Conservation (phyloP, 2,329 filamentous ascomycete species). For the Beauveria sp. region DNA sequence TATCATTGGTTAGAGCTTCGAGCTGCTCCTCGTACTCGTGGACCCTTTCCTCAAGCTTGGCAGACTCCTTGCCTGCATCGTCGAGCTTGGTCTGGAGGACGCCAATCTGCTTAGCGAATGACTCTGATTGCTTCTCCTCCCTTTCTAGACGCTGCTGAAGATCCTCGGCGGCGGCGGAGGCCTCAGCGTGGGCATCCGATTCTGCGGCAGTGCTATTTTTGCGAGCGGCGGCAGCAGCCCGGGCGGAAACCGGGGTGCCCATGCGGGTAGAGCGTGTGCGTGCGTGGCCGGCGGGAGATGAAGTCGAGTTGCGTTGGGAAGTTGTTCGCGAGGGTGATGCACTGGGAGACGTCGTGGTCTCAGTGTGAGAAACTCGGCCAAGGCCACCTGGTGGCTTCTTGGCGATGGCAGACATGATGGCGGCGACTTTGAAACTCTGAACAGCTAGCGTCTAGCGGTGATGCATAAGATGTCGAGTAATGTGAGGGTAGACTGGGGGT, state of each 20-base stretch:
- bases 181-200: conserved; percentile 60
- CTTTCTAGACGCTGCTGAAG: conserved; percentile 75
- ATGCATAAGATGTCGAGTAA: conserved; percentile 5
- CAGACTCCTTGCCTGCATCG: conserved; percentile 75
- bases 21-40: conserved; percentile 82
- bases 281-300: conserved; percentile 35
- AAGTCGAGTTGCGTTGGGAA: conserved; percentile 38
- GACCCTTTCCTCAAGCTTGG: conserved; percentile 75
- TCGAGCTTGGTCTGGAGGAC: conserved; percentile 81
- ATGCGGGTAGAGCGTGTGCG: conserved; percentile 59
- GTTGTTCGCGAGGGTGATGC: conserved; percentile 32
- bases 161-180: conserved; percentile 72
- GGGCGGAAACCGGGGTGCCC: conserved; percentile 63
- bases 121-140: conserved; percentile 69
- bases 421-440: not conserved
- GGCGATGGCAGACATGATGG: conserved; percentile 42
- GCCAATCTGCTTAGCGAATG: conserved; percentile 76
- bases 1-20: conserved; percentile 74
- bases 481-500: not conserved
- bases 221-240: conserved; percentile 60
- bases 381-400: conserved; percentile 47
- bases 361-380: conserved; percentile 36
- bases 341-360: conserved; percentile 26
- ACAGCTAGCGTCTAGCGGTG: conserved; percentile 8
- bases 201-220: conserved; percentile 37